Evolutionary conservation across 352 stramenopile genomes (phyloP), one percentile per base, ranked within the genome.

Genomic region (Globisporangium cystogenes): DNA sequence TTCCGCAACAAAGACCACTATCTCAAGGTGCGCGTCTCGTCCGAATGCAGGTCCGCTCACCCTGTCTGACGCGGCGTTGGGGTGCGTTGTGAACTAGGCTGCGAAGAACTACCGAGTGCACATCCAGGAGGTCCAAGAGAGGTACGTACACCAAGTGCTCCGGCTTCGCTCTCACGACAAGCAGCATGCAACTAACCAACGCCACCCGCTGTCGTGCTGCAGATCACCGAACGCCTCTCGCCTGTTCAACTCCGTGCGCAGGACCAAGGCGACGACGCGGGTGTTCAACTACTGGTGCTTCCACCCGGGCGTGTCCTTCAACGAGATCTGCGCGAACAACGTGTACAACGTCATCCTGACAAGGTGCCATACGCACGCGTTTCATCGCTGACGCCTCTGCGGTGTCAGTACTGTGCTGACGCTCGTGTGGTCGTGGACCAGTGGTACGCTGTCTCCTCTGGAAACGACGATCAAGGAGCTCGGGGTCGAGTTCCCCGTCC

Each of bases 271-370:
- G 3, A 83, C 66, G 23, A 86, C 74, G 8, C 69, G 93, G 37
- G 95, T 96, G 18, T 90, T 99, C 48, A 97, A 96, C 60, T 99
- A 98, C 70, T 99, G 97, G 96, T 99, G 97, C 61, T 98, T 99
- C 63, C 93, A 97, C 51, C 96, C 97, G 11, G 90, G 92, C 10
- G 79, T 99, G 1, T 95, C 96, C 0, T 98, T 99, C 64, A 70
- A 93, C 62, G 95, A 99, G 64, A 87, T 99, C 20, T 82, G 78
- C 35, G 75, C 77, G 35, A 90, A 98, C 37, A 96, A 92, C 51
- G 86, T 95, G 33, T 85, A 93, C 67, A 95, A 93, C 46, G 69
- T 95, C 39, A 87, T 93, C 21, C 60, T 95, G 37, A 95, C 85
- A 20, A 95, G 83, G 83, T 91, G 55, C 24, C 31, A 10, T 4